Percentiles rank a stretch among this genome's conserved stretches.
Evolutionary conservation across 2,329 filamentous ascomycete genomes (phyloP).

Genomic region (Aspergillus sp.): DNA sequence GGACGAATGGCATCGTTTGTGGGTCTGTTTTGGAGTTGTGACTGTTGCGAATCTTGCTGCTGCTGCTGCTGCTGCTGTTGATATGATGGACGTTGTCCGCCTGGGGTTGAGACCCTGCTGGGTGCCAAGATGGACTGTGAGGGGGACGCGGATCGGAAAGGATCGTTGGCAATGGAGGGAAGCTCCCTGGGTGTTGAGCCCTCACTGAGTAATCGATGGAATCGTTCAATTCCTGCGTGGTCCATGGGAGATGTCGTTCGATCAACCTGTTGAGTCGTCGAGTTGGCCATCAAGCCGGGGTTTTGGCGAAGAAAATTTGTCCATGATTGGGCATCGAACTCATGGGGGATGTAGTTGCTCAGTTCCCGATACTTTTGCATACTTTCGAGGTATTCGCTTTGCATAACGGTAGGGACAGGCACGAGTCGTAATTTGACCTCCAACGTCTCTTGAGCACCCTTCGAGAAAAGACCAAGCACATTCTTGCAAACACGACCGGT

Average conservation of each 20-base stretch:
- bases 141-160: constrained; percentile 33
- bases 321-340: constrained; percentile 72
- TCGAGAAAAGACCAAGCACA: constrained; percentile 74
- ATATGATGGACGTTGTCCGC: constrained; percentile 16
- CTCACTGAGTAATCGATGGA: constrained; percentile 42
- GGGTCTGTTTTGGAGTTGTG: constrained; percentile 15
- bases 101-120: constrained; percentile 37
- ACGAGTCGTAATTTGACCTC: constrained; percentile 89
- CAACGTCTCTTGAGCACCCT: constrained; percentile 75
- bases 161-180: constrained; percentile 23
- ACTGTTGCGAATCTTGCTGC: constrained; percentile 20
- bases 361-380: constrained; percentile 58
- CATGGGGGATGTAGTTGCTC: constrained; percentile 53
- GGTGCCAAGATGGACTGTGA: constrained; percentile 29
- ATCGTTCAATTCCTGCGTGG: constrained; percentile 39
- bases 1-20: constrained; percentile 51
- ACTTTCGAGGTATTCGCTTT: constrained; percentile 56
- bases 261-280: constrained; percentile 20
- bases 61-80: constrained; percentile 14
- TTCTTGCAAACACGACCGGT: constrained; percentile 90
- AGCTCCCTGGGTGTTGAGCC: constrained; percentile 40
- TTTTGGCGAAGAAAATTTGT: constrained; percentile 70
- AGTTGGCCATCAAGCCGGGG: constrained; percentile 39
- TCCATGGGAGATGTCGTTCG: constrained; percentile 31
- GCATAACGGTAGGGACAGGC: constrained; percentile 62